Evolutionary conservation across 2,329 filamentous ascomycete genomes (phyloP).

Genomic region (Dothistroma pini): DNA sequence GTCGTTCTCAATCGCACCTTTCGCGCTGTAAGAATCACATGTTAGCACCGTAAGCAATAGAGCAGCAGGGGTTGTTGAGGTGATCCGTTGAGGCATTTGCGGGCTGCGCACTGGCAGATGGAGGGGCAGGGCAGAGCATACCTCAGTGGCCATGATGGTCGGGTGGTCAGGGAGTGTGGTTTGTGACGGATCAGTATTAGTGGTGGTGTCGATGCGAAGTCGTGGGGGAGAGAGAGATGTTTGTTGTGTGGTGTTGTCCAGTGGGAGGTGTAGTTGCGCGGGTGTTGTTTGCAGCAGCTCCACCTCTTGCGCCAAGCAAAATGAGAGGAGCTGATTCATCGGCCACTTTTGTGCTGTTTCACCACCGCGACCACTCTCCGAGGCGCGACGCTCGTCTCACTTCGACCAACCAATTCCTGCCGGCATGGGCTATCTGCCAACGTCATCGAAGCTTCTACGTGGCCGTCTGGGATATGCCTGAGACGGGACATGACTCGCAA

Average conservation of each 20-base stretch:
- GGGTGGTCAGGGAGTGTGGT: constrained; percentile 1
- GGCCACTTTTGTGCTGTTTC: neutral
- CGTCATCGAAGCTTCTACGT: neutral
- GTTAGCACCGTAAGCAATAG: constrained; percentile 31
- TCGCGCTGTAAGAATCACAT: constrained; percentile 46
- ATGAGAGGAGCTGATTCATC: neutral
- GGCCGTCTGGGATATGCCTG: constrained; percentile 1
- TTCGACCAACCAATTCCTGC: neutral
- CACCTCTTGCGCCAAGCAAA: neutral
- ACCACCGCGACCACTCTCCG: neutral
- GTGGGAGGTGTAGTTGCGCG: neutral
- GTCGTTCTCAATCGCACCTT: constrained; percentile 39
- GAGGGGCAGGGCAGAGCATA: constrained; percentile 46
- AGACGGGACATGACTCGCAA: neutral
- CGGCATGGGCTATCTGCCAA: neutral
- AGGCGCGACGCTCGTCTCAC: neutral
- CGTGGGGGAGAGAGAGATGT: neutral
- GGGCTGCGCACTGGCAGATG: constrained; percentile 23
- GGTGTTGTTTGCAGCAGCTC: neutral
- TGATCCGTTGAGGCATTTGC: constrained; percentile 28
- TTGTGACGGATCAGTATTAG: neutral
- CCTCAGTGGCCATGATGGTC: constrained; percentile 57
- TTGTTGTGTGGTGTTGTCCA: neutral
- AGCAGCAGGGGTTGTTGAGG: constrained; percentile 31
- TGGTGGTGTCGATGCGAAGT: neutral